These are phyloP conservation scores for Catenaria anguillulae DNA, from an alignment of 371 early-diverging fungal genomes.

Conservation along the genomic window DNA sequence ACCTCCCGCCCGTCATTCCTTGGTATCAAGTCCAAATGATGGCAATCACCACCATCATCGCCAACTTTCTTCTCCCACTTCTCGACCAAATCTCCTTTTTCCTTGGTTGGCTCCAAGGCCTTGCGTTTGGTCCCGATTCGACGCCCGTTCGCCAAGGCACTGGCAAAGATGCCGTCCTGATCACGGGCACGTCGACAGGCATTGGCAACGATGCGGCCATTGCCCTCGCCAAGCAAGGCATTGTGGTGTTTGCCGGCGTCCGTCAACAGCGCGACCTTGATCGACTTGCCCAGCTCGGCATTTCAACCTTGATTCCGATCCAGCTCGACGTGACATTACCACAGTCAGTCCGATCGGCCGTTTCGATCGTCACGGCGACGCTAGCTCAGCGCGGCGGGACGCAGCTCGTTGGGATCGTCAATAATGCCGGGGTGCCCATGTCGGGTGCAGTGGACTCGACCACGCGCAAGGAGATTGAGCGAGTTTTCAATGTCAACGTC, in stretches of 20 bases:
- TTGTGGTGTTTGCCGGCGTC: constrained; percentile 6
- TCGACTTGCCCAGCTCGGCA: neutral
- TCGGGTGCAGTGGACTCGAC: neutral
- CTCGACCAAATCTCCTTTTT: neutral
- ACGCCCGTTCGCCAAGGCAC: neutral
- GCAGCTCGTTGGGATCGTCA: neutral
- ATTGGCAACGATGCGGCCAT: constrained; percentile 32
- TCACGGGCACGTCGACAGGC: constrained; percentile 30
- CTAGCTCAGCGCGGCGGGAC: neutral
- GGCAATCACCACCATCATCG: no score
- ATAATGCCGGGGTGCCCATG: neutral
- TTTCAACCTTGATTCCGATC: neutral
- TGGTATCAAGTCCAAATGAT: no score
- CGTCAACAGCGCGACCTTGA: neutral
- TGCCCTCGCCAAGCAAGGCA: constrained; percentile 19
- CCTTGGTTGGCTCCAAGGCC: neutral
- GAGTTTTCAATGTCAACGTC: neutral
- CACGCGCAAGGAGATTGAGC: neutral
- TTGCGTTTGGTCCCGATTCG: neutral
- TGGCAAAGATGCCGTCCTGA: neutral
- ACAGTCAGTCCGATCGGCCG: neutral
- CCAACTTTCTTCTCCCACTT: neutral
- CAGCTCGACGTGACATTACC: neutral
- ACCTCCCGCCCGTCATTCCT: no score
- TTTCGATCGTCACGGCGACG: neutral